phyloP scores from a whole-genome alignment of 225 moss, liverwort and hornwort species.

The Sphagnum tenellum region DNA sequence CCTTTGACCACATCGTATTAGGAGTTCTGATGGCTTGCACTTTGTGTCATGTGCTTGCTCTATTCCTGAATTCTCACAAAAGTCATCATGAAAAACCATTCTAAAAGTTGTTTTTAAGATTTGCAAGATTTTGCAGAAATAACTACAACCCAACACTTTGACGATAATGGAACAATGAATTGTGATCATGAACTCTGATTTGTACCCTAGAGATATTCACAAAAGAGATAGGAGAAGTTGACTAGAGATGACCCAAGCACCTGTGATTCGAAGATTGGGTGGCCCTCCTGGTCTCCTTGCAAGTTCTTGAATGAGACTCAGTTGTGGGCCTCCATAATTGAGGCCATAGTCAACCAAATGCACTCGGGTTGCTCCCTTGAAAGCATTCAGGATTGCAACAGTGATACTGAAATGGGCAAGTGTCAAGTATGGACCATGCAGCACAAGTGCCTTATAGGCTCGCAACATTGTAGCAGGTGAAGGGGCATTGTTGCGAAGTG shows the following conservation, averaged over 20 bases:
- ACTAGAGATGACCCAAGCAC: constrained; percentile 1
- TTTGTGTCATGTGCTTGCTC: too few species aligned
- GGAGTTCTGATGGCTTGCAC: too few species aligned
- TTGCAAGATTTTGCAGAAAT: too few species aligned
- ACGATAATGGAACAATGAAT: too few species aligned
- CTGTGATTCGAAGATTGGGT: constrained; percentile 70
- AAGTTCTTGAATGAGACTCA: constrained; percentile 53
- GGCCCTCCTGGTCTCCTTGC: constrained; percentile 45
- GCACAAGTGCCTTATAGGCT: constrained; percentile 34
- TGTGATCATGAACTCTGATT: too few species aligned
- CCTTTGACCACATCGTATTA: constrained; percentile 25
- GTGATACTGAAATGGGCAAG: constrained; percentile 52
- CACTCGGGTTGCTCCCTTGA: constrained; percentile 35
- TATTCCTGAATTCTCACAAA: too few species aligned
- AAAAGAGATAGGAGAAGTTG: too few species aligned
- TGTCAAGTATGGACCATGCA: constrained; percentile 43
- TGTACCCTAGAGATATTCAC: too few species aligned
- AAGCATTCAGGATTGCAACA: constrained; percentile 35
- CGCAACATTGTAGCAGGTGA: constrained; percentile 51
- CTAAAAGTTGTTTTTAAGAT: too few species aligned
- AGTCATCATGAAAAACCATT: too few species aligned
- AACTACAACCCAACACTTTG: too few species aligned
- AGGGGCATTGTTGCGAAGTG: constrained; percentile 43
- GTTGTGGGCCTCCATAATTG: constrained; percentile 80
- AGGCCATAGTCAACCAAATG: constrained; percentile 84